phyloP scores from a whole-genome alignment of 2,329 filamentous ascomycete species.

The Stachybotrys echinatus region DNA sequence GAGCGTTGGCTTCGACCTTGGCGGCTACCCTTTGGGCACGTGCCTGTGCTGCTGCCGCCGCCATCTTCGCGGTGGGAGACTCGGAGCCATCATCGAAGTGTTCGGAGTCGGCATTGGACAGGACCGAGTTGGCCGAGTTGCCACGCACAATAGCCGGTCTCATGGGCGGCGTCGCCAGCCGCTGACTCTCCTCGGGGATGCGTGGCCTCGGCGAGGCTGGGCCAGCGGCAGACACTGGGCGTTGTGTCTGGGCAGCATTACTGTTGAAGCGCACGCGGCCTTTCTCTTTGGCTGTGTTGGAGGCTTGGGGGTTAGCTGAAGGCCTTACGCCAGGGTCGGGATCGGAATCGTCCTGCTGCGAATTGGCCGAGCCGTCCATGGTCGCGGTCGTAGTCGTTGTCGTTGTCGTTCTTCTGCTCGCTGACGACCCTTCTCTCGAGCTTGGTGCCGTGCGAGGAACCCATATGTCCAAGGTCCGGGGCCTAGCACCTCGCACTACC shows the following conservation, averaged over 20 bases:
- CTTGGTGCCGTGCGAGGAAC: background rate
- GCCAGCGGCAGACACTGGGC: conserved; percentile 11
- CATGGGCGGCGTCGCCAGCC: conserved; percentile 8
- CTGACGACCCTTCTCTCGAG: background rate
- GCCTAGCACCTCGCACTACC: too few species aligned
- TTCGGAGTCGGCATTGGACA: conserved; percentile 16
- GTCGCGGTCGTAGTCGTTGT: background rate
- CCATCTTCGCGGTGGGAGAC: conserved; percentile 17
- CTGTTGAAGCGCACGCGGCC: conserved; percentile 44
- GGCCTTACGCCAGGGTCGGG: background rate
- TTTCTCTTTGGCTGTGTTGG: conserved; percentile 30
- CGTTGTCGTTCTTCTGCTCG: background rate
- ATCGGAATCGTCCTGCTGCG: background rate
- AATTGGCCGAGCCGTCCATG: background rate
- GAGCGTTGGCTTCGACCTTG: conserved; percentile 27
- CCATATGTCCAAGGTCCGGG: too few species aligned
- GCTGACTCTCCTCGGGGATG: background rate
- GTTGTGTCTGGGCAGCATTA: conserved; percentile 28
- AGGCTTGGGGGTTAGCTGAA: background rate
- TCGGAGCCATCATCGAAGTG: conserved; percentile 20
- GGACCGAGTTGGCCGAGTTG: conserved; percentile 33
- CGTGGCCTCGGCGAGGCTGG: conserved; percentile 8
- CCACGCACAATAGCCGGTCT: conserved; percentile 38
- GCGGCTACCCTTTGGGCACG: conserved; percentile 36
- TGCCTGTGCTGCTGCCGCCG: conserved; percentile 32